Conservation (phyloP, 2,329 filamentous ascomycete genomes). For the Aspergillus chevalieri region DNA sequence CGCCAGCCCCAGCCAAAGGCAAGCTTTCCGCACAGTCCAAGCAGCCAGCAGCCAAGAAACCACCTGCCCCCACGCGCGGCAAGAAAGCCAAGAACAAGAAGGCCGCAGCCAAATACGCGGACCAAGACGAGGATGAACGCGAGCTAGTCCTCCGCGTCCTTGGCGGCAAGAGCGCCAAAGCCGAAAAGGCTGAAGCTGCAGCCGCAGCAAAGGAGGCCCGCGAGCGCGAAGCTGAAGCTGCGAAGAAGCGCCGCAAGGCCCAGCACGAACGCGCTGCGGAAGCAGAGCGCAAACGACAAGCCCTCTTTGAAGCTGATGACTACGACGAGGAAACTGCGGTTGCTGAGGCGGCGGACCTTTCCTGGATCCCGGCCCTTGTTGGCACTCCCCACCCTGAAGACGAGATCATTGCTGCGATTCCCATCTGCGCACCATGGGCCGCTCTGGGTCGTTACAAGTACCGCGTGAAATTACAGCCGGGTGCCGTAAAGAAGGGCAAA, state of each 20-base stretch:
- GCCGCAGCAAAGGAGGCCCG: slow-evolving; percentile 57
- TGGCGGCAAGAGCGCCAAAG: slow-evolving; percentile 55
- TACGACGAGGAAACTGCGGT: slow-evolving; percentile 50
- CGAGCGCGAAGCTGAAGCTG: slow-evolving; percentile 66
- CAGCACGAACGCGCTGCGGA: slow-evolving; percentile 74
- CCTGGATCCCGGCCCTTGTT: slow-evolving; percentile 62
- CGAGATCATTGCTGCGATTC: slow-evolving; percentile 58
- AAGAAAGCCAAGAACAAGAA: slow-evolving; percentile 82
- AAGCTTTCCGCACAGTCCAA: not conserved
- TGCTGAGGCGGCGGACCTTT: slow-evolving; percentile 43
- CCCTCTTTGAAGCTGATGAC: slow-evolving; percentile 62
- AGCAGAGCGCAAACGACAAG: slow-evolving; percentile 56
- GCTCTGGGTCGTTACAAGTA: slow-evolving; percentile 70
- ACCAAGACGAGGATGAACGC: slow-evolving; percentile 93
- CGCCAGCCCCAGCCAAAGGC: slow-evolving; percentile 6
- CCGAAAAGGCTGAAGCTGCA: slow-evolving; percentile 58
- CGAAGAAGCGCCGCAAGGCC: slow-evolving; percentile 67
- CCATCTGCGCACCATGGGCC: slow-evolving; percentile 59
- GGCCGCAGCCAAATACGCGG: slow-evolving; percentile 78
- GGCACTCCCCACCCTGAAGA: slow-evolving; percentile 75
- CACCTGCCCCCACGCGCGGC: slow-evolving; percentile 50
- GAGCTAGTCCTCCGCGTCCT: slow-evolving; percentile 76
- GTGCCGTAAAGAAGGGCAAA: slow-evolving; percentile 86
- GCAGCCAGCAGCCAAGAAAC: slow-evolving; percentile 13
- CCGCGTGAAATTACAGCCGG: slow-evolving; percentile 90